Conservation (phyloP, 1,284 basidiomycete genomes). For the Phellinidium pouzarii region DNA sequence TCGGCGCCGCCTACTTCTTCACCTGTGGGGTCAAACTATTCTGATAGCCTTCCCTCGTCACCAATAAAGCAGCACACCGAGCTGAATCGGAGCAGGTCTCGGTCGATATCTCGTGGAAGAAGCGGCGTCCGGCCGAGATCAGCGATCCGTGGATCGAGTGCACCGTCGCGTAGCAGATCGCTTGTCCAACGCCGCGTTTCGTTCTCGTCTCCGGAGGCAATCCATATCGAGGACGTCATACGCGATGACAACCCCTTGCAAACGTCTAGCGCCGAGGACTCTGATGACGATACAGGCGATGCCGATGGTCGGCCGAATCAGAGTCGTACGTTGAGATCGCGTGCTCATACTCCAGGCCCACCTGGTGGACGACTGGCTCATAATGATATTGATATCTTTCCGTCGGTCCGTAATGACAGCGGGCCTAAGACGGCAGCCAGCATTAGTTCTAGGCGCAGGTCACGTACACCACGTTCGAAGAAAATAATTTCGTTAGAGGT, state of each 20-base stretch:
- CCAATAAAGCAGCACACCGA: slow-evolving; percentile 1
- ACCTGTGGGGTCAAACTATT: slow-evolving; percentile 14
- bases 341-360: slow-evolving; percentile 8
- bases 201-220: slow-evolving; percentile 16
- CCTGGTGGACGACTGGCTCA: background rate
- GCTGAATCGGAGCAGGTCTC: background rate
- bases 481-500: background rate
- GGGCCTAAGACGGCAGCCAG: background rate
- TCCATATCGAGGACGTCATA: slow-evolving; percentile 10
- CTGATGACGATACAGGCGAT: background rate
- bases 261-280: background rate
- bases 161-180: background rate
- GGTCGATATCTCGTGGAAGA: background rate
- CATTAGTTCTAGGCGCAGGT: background rate
- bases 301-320: background rate
- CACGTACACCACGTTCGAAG: background rate
- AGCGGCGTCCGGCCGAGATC: slow-evolving; percentile 1
- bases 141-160: slow-evolving; percentile 11
- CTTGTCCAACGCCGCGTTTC: slow-evolving; percentile 7
- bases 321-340: background rate
- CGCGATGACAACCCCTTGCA: background rate
- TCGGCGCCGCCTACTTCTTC: slow-evolving; percentile 13
- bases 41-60: slow-evolving; percentile 12
- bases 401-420: background rate
- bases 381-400: background rate